Percentiles rank a stretch among this genome's conserved stretches.
These are phyloP conservation scores for Fusarium mangiferae DNA, from an alignment of 2,329 filamentous ascomycete species.

Conservation along the genomic window DNA sequence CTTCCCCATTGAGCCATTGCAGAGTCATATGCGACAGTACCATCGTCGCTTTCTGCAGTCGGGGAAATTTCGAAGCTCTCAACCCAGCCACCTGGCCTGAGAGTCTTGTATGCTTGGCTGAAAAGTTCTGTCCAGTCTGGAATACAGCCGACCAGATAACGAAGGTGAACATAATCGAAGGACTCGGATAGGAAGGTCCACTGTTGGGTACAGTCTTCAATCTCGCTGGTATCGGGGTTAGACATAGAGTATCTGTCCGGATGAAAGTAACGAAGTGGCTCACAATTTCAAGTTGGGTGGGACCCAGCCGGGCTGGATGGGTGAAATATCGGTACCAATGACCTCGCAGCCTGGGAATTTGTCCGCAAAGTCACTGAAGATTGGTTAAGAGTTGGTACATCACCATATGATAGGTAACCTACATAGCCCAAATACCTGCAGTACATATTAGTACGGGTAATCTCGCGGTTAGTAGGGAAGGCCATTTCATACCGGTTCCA, in stretches of 20 bases:
- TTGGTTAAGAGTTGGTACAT: neutral
- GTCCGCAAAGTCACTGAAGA: neutral
- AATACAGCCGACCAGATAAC: neutral
- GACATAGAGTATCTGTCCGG: accelerated
- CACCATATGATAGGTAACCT: accelerated
- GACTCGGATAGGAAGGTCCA: neutral
- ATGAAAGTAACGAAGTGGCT: accelerated
- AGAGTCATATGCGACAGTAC: neutral
- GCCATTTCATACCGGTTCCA: neutral
- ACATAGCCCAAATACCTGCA: neutral
- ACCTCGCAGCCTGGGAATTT: neutral
- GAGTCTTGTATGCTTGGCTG: neutral
- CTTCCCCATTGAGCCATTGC: neutral
- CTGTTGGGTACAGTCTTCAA: neutral
- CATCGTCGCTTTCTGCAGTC: neutral
- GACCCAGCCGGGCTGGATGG: neutral
- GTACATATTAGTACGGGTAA: neutral
- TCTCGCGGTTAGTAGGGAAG: accelerated
- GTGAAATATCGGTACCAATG: neutral
- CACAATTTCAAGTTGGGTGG: neutral
- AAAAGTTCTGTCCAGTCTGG: neutral
- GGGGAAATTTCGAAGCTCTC: neutral
- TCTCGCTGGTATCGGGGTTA: neutral
- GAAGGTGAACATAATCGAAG: neutral
- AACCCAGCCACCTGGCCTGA: neutral